A percentile compares a stretch with the other conserved stretches of the same genome.
These are phyloP conservation scores for Stenocarpella maydis DNA, from an alignment of 2,329 filamentous ascomycete species.

Conservation along the genomic window DNA sequence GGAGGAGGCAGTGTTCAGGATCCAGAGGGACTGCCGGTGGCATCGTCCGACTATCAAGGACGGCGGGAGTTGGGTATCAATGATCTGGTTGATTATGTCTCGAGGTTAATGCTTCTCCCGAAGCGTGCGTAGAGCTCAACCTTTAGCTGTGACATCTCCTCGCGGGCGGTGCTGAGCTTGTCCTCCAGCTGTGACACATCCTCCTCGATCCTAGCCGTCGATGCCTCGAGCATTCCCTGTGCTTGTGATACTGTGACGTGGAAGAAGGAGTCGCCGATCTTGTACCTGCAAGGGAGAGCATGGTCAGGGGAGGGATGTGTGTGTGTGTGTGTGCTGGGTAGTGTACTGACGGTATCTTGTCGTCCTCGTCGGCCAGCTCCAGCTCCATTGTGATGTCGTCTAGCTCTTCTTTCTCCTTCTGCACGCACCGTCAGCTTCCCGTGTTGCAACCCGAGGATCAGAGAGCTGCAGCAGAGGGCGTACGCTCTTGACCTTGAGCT, in stretches of 20 bases:
- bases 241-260: constrained; percentile 84
- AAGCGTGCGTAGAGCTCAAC: constrained; percentile 93
- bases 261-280: constrained; percentile 96
- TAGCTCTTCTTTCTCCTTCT: constrained; percentile 99
- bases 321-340: neutral
- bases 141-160: constrained; percentile 91
- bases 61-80: neutral
- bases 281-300: constrained; percentile 72
- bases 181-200: constrained; percentile 82
- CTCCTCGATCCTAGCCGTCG: constrained; percentile 76
- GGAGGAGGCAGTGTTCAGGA: neutral
- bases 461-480: constrained; percentile 41
- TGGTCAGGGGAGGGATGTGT: neutral
- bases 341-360: constrained; percentile 81
- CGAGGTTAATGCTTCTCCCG: constrained; percentile 95
- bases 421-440: constrained; percentile 37
- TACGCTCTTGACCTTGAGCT: constrained; percentile 82
- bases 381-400: constrained; percentile 92
- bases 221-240: constrained; percentile 80
- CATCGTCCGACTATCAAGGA: neutral
- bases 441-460: neutral
- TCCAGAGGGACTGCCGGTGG: no score
- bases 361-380: constrained; percentile 94
- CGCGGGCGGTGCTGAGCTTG: constrained; percentile 75
- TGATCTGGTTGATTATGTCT: constrained; percentile 65